phyloP scores from a whole-genome alignment of 345 rosid species.

The Brassica carinata region DNA sequence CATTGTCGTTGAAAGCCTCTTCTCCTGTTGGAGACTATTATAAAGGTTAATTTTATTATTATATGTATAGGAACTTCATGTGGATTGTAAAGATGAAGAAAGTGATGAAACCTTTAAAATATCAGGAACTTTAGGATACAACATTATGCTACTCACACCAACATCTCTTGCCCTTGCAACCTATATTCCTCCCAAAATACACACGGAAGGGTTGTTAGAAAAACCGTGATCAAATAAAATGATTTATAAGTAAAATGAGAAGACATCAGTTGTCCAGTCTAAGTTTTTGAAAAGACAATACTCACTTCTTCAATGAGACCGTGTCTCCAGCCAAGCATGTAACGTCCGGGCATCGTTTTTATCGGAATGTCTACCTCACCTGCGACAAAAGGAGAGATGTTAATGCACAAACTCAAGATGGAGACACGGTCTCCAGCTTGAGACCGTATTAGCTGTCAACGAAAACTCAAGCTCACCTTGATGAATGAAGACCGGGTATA shows the following conservation, averaged over 20 bases:
- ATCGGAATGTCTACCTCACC: conserved; percentile 91
- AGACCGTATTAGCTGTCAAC: not conserved
- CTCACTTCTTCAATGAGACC: conserved; percentile 85
- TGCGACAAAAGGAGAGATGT: conserved; percentile 28
- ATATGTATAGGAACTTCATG: not conserved
- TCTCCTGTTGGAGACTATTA: conserved; percentile 74
- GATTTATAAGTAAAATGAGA: not conserved
- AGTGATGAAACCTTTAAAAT: conserved; percentile 64
- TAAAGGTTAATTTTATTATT: not conserved
- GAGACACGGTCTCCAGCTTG: no score
- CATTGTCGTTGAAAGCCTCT: conserved; percentile 88
- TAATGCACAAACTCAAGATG: not conserved
- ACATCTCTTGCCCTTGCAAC: conserved; percentile 87
- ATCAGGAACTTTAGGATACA: conserved; percentile 93
- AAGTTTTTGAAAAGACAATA: not conserved
- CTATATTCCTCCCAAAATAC: conserved; percentile 39
- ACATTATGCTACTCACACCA: conserved; percentile 82
- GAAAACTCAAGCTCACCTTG: conserved; percentile 57
- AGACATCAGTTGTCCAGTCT: not conserved
- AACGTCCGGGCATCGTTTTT: conserved; percentile 94
- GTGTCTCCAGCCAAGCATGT: conserved; percentile 93
- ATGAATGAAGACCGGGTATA: conserved; percentile 85
- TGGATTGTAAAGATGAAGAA: not conserved
- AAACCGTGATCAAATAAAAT: not conserved
- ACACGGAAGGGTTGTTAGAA: not conserved